phyloP scores from a whole-genome alignment of 805 yeast species.

The Candida manassasensis region DNA sequence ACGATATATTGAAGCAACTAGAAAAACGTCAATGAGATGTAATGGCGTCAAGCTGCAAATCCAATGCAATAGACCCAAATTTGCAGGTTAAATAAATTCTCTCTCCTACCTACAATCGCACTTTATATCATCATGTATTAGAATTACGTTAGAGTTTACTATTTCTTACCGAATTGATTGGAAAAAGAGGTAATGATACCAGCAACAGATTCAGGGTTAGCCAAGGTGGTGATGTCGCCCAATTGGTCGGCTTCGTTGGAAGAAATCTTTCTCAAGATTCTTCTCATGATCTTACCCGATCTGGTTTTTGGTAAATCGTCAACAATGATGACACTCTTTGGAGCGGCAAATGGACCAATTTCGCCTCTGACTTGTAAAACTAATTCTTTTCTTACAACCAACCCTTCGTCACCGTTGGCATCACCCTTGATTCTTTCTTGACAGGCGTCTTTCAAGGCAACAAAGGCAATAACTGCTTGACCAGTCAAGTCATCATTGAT shows the following conservation, averaged over 20 bases:
- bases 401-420: conserved; percentile 41
- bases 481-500: conserved; percentile 81
- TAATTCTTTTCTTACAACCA: conserved; percentile 56
- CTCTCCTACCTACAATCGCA: too few species aligned
- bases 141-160: conserved; percentile 5
- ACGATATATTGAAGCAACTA: too few species aligned
- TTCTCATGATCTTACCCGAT: conserved; percentile 84
- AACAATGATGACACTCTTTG: conserved; percentile 67
- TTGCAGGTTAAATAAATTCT: too few species aligned
- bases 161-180: conserved; percentile 40
- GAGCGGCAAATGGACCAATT: conserved; percentile 86
- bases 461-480: conserved; percentile 81
- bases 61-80: too few species aligned
- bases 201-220: conserved; percentile 70
- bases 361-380: conserved; percentile 69
- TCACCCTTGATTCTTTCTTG: conserved; percentile 23
- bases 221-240: conserved; percentile 74
- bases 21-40: too few species aligned
- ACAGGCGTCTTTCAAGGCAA: conserved; percentile 57
- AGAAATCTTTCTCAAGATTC: conserved; percentile 72
- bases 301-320: conserved; percentile 81
- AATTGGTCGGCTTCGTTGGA: conserved; percentile 76
- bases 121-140: not conserved
- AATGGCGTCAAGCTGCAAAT: too few species aligned
- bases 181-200: conserved; percentile 50